A percentile compares a stretch with the other conserved stretches of the same genome.
phyloP scores from a whole-genome alignment of 1,139 yeast species.

The Geotrichum siamense region DNA sequence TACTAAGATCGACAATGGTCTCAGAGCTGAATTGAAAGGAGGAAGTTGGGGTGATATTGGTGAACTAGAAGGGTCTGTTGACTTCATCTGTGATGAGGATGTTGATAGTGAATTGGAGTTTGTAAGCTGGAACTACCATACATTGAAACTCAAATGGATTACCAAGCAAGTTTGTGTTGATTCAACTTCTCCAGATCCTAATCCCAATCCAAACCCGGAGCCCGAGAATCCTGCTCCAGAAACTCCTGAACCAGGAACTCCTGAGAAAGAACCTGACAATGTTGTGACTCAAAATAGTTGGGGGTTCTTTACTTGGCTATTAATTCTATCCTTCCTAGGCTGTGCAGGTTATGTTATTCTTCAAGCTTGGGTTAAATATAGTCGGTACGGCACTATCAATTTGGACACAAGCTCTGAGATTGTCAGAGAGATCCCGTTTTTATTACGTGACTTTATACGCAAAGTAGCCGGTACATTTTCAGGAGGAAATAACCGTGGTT shows the following conservation, averaged over 20 bases:
- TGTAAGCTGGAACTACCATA: constrained; percentile 34
- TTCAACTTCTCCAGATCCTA: not conserved
- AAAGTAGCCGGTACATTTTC: constrained; percentile 68
- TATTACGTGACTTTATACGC: constrained; percentile 62
- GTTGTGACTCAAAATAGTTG: constrained; percentile 21
- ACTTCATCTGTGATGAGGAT: constrained; percentile 46
- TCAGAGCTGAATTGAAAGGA: constrained; percentile 45
- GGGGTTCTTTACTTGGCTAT: constrained; percentile 38
- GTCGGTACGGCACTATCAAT: constrained; percentile 36
- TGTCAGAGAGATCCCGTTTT: constrained; percentile 66
- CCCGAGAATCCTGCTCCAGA: constrained; percentile 2
- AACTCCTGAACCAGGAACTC: constrained; percentile 10
- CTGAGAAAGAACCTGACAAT: constrained; percentile 10
- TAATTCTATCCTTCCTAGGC: constrained; percentile 49
- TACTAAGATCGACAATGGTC: constrained; percentile 29
- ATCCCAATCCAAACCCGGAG: constrained; percentile 1
- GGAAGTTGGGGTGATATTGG: constrained; percentile 65
- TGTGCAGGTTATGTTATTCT: constrained; percentile 67
- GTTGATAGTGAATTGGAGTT: constrained; percentile 31
- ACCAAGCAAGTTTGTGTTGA: constrained; percentile 41
- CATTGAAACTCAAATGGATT: constrained; percentile 32
- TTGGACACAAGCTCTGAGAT: constrained; percentile 45
- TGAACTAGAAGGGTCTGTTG: constrained; percentile 45
- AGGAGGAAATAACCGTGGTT: constrained; percentile 75
- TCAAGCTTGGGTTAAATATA: constrained; percentile 65